Percentiles rank a stretch among this genome's conserved stretches.
These are phyloP conservation scores for Fagus sylvatica DNA, from an alignment of 306 rosid genomes.

Conservation along the genomic window DNA sequence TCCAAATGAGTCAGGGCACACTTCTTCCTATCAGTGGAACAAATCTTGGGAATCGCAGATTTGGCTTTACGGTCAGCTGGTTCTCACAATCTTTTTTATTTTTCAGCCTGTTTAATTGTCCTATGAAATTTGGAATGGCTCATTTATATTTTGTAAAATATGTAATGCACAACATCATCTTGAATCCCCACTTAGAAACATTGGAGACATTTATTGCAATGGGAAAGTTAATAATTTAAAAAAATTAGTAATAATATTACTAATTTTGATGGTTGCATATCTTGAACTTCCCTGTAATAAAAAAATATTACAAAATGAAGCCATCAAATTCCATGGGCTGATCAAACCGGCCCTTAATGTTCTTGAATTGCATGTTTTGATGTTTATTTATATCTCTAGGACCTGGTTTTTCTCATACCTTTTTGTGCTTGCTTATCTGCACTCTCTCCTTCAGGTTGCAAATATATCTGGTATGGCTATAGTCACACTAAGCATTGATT, in stretches of 20 bases:
- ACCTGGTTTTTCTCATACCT: conserved; percentile 26
- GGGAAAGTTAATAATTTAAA: neutral
- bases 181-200: neutral
- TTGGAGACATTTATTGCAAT: neutral
- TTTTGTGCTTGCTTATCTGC: conserved; percentile 10
- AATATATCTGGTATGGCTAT: conserved; percentile 57
- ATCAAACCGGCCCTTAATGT: neutral
- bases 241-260: neutral
- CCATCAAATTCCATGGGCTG: neutral
- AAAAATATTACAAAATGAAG: neutral
- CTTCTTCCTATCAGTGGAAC: conserved; percentile 50
- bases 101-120: neutral
- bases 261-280: conserved; percentile 3
- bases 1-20: conserved; percentile 57
- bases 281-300: neutral
- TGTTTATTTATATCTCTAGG: conserved; percentile 9
- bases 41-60: conserved; percentile 61
- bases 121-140: neutral
- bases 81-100: neutral
- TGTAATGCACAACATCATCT: neutral
- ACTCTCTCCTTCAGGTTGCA: conserved; percentile 47
- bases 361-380: neutral
- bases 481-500: conserved; percentile 56
- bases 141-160: neutral
- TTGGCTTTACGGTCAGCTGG: conserved; percentile 74